Evolutionary conservation across 257 asterid genomes (phyloP).

Genomic region (Solanum lycopersicoides): DNA sequence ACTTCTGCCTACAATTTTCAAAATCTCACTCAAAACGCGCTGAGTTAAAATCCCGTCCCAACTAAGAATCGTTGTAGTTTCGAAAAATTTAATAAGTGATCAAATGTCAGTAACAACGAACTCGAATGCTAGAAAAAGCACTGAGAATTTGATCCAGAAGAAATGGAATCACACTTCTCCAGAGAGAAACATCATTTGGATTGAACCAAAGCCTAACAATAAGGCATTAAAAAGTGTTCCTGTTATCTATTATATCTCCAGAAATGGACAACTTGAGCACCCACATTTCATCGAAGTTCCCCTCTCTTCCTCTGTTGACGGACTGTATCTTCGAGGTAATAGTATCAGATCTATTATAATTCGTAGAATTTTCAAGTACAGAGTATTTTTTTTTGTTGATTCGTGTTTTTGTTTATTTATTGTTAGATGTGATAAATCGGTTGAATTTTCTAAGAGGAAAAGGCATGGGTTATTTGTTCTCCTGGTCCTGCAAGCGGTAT

Average conservation of each 20-base stretch:
- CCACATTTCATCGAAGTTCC: slow-evolving; percentile 32
- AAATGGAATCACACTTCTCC: slow-evolving; percentile 7
- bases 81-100: background rate
- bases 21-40: background rate
- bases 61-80: background rate
- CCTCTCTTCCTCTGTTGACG: slow-evolving; percentile 10
- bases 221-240: slow-evolving; percentile 6
- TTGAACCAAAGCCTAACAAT: slow-evolving; percentile 1
- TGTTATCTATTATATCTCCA: slow-evolving; percentile 25
- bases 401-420: background rate
- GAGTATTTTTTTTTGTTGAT: background rate
- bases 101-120: background rate
- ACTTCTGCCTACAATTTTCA: background rate
- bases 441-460: slow-evolving; percentile 30
- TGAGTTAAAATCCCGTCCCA: background rate
- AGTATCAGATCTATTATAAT: background rate
- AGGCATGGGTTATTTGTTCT: slow-evolving; percentile 25
- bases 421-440: slow-evolving; percentile 24
- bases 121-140: slow-evolving; percentile 6
- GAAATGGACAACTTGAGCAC: slow-evolving; percentile 33
- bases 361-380: background rate
- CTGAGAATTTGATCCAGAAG: slow-evolving; percentile 15
- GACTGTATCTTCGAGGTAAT: slow-evolving; percentile 30
- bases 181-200: slow-evolving; percentile 1
- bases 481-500: slow-evolving; percentile 37